These are phyloP conservation scores for Phytophthora sp. DNA, from an alignment of 352 stramenopile genomes.

Conservation along the genomic window DNA sequence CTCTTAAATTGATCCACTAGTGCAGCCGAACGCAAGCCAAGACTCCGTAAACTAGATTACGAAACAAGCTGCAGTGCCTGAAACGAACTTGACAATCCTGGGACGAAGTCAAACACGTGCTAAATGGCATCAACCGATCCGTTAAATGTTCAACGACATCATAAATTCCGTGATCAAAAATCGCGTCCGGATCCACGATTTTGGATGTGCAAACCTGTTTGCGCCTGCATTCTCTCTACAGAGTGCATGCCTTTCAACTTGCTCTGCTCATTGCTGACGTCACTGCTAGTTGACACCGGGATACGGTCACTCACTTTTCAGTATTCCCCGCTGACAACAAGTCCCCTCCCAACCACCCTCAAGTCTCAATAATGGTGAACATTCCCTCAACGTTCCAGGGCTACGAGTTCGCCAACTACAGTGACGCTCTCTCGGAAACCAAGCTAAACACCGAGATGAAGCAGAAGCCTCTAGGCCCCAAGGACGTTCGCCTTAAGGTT, in stretches of 20 bases:
- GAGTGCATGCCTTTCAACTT: constrained; percentile 17
- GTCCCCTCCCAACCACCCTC: not conserved
- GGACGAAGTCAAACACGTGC: not conserved
- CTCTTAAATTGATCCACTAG: too few relatives aligned
- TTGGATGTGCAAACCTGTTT: constrained; percentile 4
- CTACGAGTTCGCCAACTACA: constrained; percentile 31
- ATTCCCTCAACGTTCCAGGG: constrained; percentile 29
- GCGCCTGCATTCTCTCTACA: constrained; percentile 12
- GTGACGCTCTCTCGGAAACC: constrained; percentile 14
- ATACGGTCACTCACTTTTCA: constrained; percentile 6
- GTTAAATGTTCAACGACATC: constrained; percentile 1
- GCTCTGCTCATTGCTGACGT: not conserved
- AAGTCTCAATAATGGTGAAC: constrained; percentile 6
- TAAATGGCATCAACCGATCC: not conserved
- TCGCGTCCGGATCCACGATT: constrained; percentile 1
- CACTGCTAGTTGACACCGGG: not conserved
- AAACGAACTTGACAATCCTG: too few relatives aligned
- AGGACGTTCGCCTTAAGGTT: constrained; percentile 24
- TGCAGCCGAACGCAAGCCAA: too few relatives aligned
- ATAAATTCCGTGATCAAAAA: constrained; percentile 3
- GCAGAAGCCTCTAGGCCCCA: constrained; percentile 18
- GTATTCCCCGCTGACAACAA: constrained; percentile 7
- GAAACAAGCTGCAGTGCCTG: too few relatives aligned
- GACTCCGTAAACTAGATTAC: constrained; percentile 16
- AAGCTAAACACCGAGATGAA: constrained; percentile 22